Conservation (phyloP, 2,329 filamentous ascomycete genomes). For the Juglanconis juglandina region DNA sequence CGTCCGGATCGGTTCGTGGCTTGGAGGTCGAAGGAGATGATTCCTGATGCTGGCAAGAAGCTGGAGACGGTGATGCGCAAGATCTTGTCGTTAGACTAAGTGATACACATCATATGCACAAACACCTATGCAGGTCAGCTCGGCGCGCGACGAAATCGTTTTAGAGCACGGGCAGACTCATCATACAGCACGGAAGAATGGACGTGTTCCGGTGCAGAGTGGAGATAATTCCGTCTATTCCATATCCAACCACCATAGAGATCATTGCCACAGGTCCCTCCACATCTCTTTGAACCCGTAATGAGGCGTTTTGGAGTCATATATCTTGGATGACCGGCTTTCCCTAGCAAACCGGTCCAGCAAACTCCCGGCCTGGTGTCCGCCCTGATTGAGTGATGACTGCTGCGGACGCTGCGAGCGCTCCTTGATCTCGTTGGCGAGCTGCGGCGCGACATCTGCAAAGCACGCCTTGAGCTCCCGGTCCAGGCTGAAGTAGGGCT, state of each 20-base stretch:
- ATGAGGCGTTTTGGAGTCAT: constrained; percentile 69
- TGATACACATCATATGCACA: neutral
- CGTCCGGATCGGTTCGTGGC: constrained; percentile 58
- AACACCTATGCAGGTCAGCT: neutral
- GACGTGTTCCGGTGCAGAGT: neutral
- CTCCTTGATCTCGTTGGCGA: constrained; percentile 70
- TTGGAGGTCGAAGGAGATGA: constrained; percentile 38
- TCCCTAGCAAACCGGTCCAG: constrained; percentile 57
- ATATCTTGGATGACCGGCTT: constrained; percentile 55
- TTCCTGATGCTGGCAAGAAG: constrained; percentile 19
- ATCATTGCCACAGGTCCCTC: constrained; percentile 65
- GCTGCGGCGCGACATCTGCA: constrained; percentile 75
- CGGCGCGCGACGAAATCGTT: too few species aligned
- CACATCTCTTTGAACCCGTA: constrained; percentile 91
- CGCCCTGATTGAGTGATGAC: constrained; percentile 37
- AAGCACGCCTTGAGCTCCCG: constrained; percentile 80
- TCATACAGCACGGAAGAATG: too few species aligned
- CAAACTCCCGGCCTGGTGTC: constrained; percentile 45
- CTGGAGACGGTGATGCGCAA: constrained; percentile 22
- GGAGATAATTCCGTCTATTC: neutral
- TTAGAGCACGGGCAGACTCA: too few species aligned
- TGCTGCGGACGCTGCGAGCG: constrained; percentile 52
- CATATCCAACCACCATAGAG: neutral
- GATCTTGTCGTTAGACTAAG: constrained; percentile 15
- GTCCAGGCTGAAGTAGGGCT: constrained; percentile 82